Percentiles rank a stretch among this genome's conserved stretches.
Conservation (phyloP, 805 yeast genomes). For the Yarrowia porcina region DNA sequence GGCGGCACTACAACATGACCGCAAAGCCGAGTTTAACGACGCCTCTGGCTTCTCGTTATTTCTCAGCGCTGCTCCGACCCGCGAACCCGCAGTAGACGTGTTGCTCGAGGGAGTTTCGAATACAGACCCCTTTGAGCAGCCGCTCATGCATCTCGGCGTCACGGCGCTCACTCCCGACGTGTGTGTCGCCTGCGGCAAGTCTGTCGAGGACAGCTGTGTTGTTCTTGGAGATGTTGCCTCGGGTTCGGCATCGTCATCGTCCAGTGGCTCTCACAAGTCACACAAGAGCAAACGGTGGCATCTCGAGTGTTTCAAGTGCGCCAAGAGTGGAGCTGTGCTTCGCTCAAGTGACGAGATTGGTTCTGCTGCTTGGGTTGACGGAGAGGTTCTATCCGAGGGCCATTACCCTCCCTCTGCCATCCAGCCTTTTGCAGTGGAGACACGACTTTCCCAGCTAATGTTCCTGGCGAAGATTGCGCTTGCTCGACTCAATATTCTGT, state of each 20-base stretch:
- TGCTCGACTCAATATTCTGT: constrained; percentile 53
- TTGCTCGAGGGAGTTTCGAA: neutral
- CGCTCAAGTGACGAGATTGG: neutral
- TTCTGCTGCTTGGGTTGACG: neutral
- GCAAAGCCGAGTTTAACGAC: constrained; percentile 42
- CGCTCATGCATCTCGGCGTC: constrained; percentile 32
- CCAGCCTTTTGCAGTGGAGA: constrained; percentile 57
- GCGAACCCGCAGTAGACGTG: constrained; percentile 4
- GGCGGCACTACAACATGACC: constrained; percentile 54
- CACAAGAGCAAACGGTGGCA: constrained; percentile 66
- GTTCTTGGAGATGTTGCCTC: constrained; percentile 44
- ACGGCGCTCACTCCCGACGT: constrained; percentile 58
- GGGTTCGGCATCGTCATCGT: neutral
- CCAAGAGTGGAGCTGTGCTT: neutral
- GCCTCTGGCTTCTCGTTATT: neutral
- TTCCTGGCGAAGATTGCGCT: constrained; percentile 81
- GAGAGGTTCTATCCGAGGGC: constrained; percentile 1
- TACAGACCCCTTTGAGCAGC: constrained; percentile 33
- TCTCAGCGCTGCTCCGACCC: neutral
- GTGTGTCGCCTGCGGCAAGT: constrained; percentile 66
- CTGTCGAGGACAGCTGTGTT: constrained; percentile 82
- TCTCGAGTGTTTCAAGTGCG: constrained; percentile 65
- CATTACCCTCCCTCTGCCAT: constrained; percentile 29
- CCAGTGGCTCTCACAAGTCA: neutral
- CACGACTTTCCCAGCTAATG: constrained; percentile 68